Evolutionary conservation across 441 rosid genomes (phyloP).

Genomic region (Biscutella laevigata): DNA sequence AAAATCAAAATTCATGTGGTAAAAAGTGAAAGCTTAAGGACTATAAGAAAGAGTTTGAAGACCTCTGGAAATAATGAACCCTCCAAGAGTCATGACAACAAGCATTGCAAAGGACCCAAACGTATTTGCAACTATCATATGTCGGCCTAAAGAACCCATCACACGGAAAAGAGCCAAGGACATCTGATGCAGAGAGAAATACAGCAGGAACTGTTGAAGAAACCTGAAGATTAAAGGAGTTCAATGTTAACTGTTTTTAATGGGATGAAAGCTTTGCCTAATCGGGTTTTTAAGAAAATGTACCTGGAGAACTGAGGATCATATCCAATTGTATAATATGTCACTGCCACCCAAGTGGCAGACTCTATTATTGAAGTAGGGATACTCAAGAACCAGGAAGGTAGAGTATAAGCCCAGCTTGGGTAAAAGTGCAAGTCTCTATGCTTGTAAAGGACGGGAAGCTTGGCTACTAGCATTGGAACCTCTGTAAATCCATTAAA

Average conservation of each 20-base stretch:
- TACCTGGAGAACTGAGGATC: conserved; percentile 78
- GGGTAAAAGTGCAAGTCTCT: conserved; percentile 89
- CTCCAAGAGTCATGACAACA: conserved; percentile 94
- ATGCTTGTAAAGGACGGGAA: conserved; percentile 91
- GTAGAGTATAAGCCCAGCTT: conserved; percentile 83
- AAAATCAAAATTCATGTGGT: conserved; percentile 3
- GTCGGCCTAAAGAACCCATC: conserved; percentile 86
- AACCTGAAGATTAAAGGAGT: conserved; percentile 47
- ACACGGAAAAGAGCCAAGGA: conserved; percentile 83
- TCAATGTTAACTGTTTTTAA: conserved; percentile 11
- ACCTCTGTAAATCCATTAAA: conserved; percentile 96
- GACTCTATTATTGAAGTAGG: conserved; percentile 86
- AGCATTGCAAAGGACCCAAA: conserved; percentile 97
- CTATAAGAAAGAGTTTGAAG: conserved; percentile 9
- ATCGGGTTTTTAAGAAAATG: conserved; percentile 3
- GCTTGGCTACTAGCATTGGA: conserved; percentile 90
- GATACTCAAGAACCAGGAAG: conserved; percentile 81
- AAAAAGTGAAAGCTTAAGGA: conserved; percentile 1
- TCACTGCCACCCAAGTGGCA: conserved; percentile 82
- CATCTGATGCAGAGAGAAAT: conserved; percentile 87
- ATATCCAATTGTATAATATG: conserved; percentile 83
- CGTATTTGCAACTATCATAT: conserved; percentile 92
- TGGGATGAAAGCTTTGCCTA: conserved; percentile 2
- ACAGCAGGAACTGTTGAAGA: conserved; percentile 68
- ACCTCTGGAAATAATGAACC: conserved; percentile 88